A percentile compares a stretch with the other conserved stretches of the same genome.
phyloP scores from a whole-genome alignment of 192 early-diverging fungal species.

The Coemansia umbellata region DNA sequence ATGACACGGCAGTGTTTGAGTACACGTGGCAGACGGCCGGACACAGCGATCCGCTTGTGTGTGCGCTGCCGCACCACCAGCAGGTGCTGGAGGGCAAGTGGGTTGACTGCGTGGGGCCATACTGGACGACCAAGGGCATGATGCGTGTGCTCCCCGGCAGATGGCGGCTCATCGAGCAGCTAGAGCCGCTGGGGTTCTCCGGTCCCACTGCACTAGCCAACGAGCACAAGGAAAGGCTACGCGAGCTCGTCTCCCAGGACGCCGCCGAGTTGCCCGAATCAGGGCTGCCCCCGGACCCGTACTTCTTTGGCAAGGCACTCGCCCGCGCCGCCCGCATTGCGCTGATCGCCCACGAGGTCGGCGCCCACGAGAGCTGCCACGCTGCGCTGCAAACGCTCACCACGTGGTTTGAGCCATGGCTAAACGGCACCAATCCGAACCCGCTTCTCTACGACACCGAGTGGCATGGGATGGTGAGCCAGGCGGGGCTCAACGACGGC shows the following conservation, averaged over 20 bases:
- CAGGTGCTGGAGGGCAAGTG: neutral
- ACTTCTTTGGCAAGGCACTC: constrained; percentile 53
- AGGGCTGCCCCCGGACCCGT: constrained; percentile 42
- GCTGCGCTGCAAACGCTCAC: constrained; percentile 10
- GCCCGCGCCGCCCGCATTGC: constrained; percentile 50
- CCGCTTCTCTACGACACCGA: constrained; percentile 42
- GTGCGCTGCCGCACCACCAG: constrained; percentile 49
- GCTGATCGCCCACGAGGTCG: constrained; percentile 51
- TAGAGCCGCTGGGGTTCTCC: constrained; percentile 42
- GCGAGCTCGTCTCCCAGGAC: constrained; percentile 33
- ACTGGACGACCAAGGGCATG: constrained; percentile 45
- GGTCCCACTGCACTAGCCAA: constrained; percentile 18
- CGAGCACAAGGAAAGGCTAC: constrained; percentile 4
- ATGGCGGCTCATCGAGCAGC: constrained; percentile 36
- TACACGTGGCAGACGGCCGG: constrained; percentile 13
- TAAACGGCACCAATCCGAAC: constrained; percentile 28
- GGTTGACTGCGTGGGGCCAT: constrained; percentile 12
- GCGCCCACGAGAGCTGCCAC: constrained; percentile 20
- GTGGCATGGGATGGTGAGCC: constrained; percentile 45
- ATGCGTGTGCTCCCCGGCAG: constrained; percentile 31
- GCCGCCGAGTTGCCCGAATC: neutral
- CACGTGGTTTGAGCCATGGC: constrained; percentile 41
- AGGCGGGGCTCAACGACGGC: constrained; percentile 24
- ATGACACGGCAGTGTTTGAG: constrained; percentile 11
- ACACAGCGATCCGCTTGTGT: constrained; percentile 12